Conservation (phyloP, 164 flowering plant species). For the Sextonia rubra region DNA sequence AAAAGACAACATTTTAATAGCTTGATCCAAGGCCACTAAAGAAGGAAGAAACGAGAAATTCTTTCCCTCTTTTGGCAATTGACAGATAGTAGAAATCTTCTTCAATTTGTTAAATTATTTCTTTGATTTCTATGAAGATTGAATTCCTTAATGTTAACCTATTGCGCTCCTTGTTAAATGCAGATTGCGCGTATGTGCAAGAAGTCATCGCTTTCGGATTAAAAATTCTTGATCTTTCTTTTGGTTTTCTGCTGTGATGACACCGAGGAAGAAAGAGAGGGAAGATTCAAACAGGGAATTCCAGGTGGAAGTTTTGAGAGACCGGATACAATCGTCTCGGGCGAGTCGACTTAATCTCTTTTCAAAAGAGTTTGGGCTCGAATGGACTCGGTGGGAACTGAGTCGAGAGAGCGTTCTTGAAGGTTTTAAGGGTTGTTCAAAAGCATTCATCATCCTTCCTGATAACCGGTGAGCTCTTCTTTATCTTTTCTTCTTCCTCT, state of each 20-base stretch:
- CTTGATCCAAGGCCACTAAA: too few relatives aligned
- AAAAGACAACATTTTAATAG: too few relatives aligned
- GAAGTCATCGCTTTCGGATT: too few relatives aligned
- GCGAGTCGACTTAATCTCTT: constrained; percentile 23
- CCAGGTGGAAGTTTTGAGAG: constrained; percentile 29
- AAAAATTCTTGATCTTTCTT: too few relatives aligned
- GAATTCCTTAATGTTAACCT: too few relatives aligned
- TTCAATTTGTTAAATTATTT: too few relatives aligned
- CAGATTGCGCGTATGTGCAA: too few relatives aligned
- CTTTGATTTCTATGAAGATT: too few relatives aligned
- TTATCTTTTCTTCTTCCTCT: background rate
- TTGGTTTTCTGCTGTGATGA: background rate
- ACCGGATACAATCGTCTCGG: constrained; percentile 28
- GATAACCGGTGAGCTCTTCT: constrained; percentile 22
- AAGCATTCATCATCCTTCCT: constrained; percentile 24
- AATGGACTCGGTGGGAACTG: constrained; percentile 2
- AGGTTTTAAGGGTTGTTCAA: constrained; percentile 12
- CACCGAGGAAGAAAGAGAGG: background rate
- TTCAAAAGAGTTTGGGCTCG: constrained; percentile 14
- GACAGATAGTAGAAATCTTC: too few relatives aligned
- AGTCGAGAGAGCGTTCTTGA: constrained; percentile 13
- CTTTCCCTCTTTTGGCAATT: too few relatives aligned
- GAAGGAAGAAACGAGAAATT: too few relatives aligned
- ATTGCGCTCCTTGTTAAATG: too few relatives aligned
- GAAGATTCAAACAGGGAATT: constrained; percentile 19